Conservation (phyloP, 2,329 filamentous ascomycete species). For the Alternaria dauci region DNA sequence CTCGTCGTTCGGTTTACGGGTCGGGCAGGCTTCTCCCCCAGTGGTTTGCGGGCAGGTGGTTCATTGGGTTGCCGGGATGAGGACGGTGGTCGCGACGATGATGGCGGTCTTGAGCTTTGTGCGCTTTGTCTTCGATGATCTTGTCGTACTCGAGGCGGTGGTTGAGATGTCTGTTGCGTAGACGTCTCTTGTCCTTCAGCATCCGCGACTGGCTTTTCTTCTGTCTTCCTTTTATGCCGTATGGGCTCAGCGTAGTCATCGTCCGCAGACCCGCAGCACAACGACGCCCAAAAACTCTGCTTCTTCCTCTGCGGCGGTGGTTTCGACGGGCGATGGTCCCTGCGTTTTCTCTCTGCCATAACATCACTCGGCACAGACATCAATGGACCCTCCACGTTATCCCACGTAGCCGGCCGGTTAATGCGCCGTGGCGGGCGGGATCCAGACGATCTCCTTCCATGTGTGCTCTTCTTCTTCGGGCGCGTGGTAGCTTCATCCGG, state of each 20-base stretch:
- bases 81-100: slow-evolving; percentile 11
- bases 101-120: slow-evolving; percentile 5
- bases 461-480: slow-evolving; percentile 36
- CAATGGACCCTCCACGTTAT: slow-evolving; percentile 56
- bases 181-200: slow-evolving; percentile 17
- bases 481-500: slow-evolving; percentile 48
- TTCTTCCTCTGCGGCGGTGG: slow-evolving; percentile 38
- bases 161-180: slow-evolving; percentile 26
- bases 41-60: slow-evolving; percentile 34
- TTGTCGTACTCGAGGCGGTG: slow-evolving; percentile 14
- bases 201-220: slow-evolving; percentile 10
- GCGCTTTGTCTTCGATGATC: slow-evolving; percentile 11
- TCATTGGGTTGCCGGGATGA: slow-evolving; percentile 20
- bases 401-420: slow-evolving; percentile 55
- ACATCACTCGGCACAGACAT: slow-evolving; percentile 54
- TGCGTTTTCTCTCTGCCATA: slow-evolving; percentile 39
- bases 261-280: slow-evolving; percentile 53
- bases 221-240: slow-evolving; percentile 50
- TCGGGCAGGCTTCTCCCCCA: slow-evolving; percentile 33
- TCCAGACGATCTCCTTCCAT: slow-evolving; percentile 25
- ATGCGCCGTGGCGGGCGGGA: slow-evolving; percentile 34
- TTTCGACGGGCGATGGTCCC: slow-evolving; percentile 28
- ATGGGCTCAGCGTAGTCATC: slow-evolving; percentile 52
- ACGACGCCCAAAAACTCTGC: slow-evolving; percentile 51
- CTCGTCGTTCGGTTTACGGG: slow-evolving; percentile 33